Evolutionary conservation across 2,329 filamentous ascomycete genomes (phyloP), one percentile per base, ranked within the genome.

Genomic region (Zymoseptoria ardabiliae): DNA sequence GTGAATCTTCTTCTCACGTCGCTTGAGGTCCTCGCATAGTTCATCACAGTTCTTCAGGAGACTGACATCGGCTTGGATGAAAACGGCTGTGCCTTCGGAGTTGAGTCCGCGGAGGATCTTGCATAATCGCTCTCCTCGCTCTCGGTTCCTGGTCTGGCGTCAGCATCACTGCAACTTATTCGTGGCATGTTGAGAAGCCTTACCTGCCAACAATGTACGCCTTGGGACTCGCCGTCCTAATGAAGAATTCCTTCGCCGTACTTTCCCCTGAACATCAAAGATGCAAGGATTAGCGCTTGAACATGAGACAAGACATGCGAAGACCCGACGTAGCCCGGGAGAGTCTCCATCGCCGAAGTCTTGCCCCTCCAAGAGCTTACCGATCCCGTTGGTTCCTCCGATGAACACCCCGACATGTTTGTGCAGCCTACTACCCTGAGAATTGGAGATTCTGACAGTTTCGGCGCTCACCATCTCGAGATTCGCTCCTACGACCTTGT

Each of bases 1-100:
- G 66, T 85, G 83, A 60, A 86, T 75, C 23, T 75, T 75, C 45
- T 72, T 70, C 66, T 85, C 82, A 61, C 77, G 79, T 28, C 70
- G 66, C 60, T 72, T 73, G 58, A 86, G 81, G 55, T 82, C 75
- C 6, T 72, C 70, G 67, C 76, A 78, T 17, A 73, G 70, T 59
- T 74, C 68, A 61, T 79, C 77, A 57, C 78, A 76, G 59, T 74
- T 75, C 19, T 65, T 69, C 10, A 79, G 65, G 6, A 74, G 60
- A 4, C 71, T 73, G 53, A 78, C 70, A 60, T 79, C 77, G 49
- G 70, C 71, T 61, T 77, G 69, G 52, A 79, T 71, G 69, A 78
- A 78, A 52, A 67, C 66, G 35, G 73, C 66, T 35, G 71, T 62
- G 50, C 74, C 75, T 9, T 70, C 66, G 0, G 72, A 60, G 55